These are phyloP conservation scores for Ochromonas danica DNA, from an alignment of 108 stramenopile species.

Conservation along the genomic window DNA sequence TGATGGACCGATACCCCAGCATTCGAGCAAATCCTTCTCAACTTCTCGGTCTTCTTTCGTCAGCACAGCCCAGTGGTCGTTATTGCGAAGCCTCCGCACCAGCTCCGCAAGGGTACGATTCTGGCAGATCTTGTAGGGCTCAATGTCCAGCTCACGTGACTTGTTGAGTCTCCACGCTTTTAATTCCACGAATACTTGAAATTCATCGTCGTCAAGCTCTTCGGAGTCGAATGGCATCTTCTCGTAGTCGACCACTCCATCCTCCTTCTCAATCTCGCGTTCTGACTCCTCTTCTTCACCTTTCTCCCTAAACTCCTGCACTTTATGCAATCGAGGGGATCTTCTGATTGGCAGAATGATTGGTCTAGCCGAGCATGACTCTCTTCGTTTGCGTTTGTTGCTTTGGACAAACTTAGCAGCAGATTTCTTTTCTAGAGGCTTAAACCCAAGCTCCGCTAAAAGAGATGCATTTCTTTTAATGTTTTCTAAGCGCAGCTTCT, in stretches of 20 bases:
- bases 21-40: not conserved
- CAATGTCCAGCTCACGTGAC: constrained; percentile 18
- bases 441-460: constrained; percentile 4
- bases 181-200: constrained; percentile 4
- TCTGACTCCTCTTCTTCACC: not conserved
- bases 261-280: not conserved
- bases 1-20: constrained; percentile 12
- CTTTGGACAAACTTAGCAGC: not conserved
- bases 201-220: constrained; percentile 10
- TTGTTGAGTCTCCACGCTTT: constrained; percentile 1
- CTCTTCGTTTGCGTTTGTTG: not conserved
- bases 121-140: constrained; percentile 25
- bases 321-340: not conserved
- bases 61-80: not conserved
- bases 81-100: constrained; percentile 4
- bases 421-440: not conserved
- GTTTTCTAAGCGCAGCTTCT: constrained; percentile 9
- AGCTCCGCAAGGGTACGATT: constrained; percentile 8
- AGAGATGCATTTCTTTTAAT: constrained; percentile 1
- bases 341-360: not conserved
- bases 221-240: constrained; percentile 4
- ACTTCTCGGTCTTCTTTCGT: not conserved
- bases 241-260: not conserved
- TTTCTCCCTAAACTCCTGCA: no score
- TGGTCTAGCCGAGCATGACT: not conserved